A percentile compares a stretch with the other conserved stretches of the same genome.
Conservation (phyloP, 768 basidiomycete species). For the Xerocomus spinulosus region DNA sequence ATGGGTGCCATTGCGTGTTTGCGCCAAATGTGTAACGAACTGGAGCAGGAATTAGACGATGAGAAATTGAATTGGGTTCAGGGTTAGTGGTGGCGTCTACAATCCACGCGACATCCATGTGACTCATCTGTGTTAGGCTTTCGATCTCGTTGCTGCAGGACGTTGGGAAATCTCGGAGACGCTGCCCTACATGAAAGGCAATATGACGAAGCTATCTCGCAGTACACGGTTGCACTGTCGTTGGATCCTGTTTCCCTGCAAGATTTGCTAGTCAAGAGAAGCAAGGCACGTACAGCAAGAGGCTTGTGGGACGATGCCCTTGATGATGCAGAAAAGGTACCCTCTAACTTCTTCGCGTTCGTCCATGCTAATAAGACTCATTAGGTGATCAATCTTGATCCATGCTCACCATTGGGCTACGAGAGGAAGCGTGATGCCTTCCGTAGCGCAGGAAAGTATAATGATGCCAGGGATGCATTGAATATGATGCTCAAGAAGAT, state of each 20-base stretch:
- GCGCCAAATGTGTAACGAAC: neutral
- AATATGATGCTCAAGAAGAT: no score
- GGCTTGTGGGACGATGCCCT: constrained; percentile 1
- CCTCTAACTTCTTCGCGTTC: neutral
- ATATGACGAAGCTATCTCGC: neutral
- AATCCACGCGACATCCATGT: neutral
- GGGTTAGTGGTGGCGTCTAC: neutral
- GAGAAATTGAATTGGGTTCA: neutral
- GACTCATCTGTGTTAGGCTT: neutral
- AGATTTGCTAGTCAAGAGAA: neutral
- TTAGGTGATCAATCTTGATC: neutral
- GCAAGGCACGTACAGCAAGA: neutral
- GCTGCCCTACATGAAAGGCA: neutral
- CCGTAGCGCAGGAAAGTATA: neutral
- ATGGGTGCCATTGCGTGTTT: neutral
- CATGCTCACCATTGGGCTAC: neutral
- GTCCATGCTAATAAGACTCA: neutral
- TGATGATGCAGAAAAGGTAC: neutral
- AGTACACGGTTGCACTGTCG: neutral
- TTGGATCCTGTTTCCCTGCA: neutral
- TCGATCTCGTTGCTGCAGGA: neutral
- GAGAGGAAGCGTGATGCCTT: neutral
- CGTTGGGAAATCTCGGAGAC: neutral
- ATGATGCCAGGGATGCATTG: neutral
- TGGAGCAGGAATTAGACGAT: neutral